phyloP scores from a whole-genome alignment of 768 basidiomycete genomes.

The Nidula microcarpa region DNA sequence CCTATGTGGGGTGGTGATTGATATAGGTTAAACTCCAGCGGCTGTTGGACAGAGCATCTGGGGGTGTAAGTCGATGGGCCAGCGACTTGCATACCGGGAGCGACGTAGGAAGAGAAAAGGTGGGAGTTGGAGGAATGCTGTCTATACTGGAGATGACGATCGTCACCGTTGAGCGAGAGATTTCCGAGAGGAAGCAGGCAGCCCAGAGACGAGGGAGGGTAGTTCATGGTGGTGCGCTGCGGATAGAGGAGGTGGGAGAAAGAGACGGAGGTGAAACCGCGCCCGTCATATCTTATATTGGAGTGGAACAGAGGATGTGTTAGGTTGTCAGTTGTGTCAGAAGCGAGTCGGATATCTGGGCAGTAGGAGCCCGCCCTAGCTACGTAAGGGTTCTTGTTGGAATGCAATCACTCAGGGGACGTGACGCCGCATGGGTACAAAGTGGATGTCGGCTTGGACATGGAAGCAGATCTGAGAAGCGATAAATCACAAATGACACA shows the following conservation, averaged over 20 bases:
- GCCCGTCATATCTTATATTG: conserved; percentile 21
- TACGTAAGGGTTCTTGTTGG: conserved; percentile 20
- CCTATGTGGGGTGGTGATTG: too few species aligned
- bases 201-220: neutral
- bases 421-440: conserved; percentile 13
- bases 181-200: too few species aligned
- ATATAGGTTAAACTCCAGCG: too few species aligned
- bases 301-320: conserved; percentile 14
- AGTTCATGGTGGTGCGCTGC: neutral
- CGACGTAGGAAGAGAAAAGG: too few species aligned
- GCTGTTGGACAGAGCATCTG: too few species aligned
- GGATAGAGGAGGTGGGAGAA: conserved; percentile 3
- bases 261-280: conserved; percentile 9
- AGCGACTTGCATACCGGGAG: too few species aligned
- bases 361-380: conserved; percentile 18
- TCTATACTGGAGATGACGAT: too few species aligned
- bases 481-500: conserved; percentile 6
- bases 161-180: too few species aligned
- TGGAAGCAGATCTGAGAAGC: conserved; percentile 10
- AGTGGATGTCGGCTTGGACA: conserved; percentile 6
- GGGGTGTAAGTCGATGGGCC: too few species aligned
- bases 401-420: conserved; percentile 5
- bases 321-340: conserved; percentile 5
- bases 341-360: conserved; percentile 20
- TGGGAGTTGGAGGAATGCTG: too few species aligned